Base-by-base conservation (phyloP, 306 rosid genomes). In the Gastrolobium villosum region DNA sequence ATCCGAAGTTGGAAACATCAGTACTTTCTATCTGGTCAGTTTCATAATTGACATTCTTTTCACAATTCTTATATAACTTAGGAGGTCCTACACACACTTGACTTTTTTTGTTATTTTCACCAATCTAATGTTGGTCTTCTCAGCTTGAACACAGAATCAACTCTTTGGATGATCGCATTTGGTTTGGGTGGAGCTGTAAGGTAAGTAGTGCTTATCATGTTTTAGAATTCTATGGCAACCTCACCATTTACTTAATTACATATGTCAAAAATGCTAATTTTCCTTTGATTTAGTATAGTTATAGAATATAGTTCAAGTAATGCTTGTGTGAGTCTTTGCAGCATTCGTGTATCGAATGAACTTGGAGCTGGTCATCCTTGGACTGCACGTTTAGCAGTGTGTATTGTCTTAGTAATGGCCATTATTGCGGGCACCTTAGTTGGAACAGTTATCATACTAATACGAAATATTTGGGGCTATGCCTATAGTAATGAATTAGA, bases 281-380 rank as follows among this genome's bases (percentile, higher is more conserved):
- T 6, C 14, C 43, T 36, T 53, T 71, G 36, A 45, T 46, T 79
- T 37, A 0, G 6, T 50, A 15, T 49, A 3, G 10, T 9, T 40
- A 10, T 52, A 5, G 31, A 62, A 11, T 62, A 37, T 36, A 40
- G 10, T 14, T 60, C 5, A 2, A 7, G 1, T 66, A 5, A 56
- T 26, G 34, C 10, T 74, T 26, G 20, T 37, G 2, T 60, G 39
- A 7, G 64, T 31, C 20, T 54, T 44, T 77, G 65, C 79, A 88
- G 95, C 86, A 87, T 85, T 26, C 86, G 96, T 20, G 89, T 88
- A 50, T 90, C 97, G 20, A 92, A 90, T 69, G 96, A 92, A 84
- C 79, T 92, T 13, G 96, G 97, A 61, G 93, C 93, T 31, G 92
- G 89, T 40, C 76, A 28, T 79, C 86, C 95, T 0, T 56, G 72